Percentiles rank a stretch among this genome's conserved stretches.
These are phyloP conservation scores for Byssochlamys sp. DNA, from an alignment of 2,329 filamentous ascomycete genomes.

Conservation along the genomic window DNA sequence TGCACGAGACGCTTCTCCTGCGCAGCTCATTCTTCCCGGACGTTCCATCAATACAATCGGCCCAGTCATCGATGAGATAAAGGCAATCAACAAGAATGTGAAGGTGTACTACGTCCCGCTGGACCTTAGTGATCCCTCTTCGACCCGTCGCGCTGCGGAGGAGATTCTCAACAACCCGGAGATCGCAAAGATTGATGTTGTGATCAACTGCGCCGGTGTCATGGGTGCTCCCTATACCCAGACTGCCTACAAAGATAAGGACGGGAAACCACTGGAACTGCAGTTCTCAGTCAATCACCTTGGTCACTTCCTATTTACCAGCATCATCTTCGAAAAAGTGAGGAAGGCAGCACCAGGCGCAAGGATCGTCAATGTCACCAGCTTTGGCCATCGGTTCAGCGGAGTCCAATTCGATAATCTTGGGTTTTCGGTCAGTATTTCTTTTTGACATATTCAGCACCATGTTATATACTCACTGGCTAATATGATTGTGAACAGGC, in stretches of 20 bases:
- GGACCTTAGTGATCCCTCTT: conserved; percentile 10
- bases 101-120: conserved; percentile 11
- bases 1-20: conserved; percentile 8
- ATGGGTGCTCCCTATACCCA: conserved; percentile 9
- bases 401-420: background rate
- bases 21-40: conserved; percentile 12
- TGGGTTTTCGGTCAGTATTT: background rate
- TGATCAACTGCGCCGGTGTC: conserved; percentile 17
- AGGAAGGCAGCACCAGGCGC: conserved; percentile 4
- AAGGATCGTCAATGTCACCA: conserved; percentile 31
- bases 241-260: conserved; percentile 10
- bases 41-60: conserved; percentile 10
- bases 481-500: background rate
- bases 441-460: background rate
- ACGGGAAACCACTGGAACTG: conserved; percentile 5
- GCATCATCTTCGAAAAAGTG: conserved; percentile 11
- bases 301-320: conserved; percentile 6
- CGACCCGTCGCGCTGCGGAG: conserved; percentile 10
- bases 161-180: conserved; percentile 4
- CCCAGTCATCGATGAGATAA: conserved; percentile 10
- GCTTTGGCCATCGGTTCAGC: conserved; percentile 22
- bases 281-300: background rate
- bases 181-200: conserved; percentile 10
- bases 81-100: conserved; percentile 6
- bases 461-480: background rate